These are phyloP conservation scores for Yarrowia divulgata DNA, from an alignment of 805 yeast genomes.

Conservation along the genomic window DNA sequence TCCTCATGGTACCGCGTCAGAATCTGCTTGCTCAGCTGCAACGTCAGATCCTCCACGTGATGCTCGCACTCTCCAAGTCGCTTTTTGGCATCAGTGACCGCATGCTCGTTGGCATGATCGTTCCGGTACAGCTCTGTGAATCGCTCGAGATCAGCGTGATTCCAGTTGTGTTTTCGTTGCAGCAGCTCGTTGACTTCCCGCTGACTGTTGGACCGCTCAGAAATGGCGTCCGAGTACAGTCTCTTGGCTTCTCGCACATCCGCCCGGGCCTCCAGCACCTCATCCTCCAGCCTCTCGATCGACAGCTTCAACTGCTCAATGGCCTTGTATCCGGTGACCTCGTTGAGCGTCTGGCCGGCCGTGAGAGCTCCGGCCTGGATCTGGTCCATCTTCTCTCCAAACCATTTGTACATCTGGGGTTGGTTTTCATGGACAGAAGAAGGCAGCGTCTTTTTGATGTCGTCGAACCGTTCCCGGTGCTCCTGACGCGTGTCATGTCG, in stretches of 20 bases:
- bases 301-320: conserved; percentile 73
- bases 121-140: conserved; percentile 82
- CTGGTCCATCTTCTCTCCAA: conserved; percentile 48
- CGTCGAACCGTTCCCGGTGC: conserved; percentile 21
- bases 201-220: conserved; percentile 72
- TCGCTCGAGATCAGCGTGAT: conserved; percentile 75
- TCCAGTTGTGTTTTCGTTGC: conserved; percentile 86
- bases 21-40: conserved; percentile 74
- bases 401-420: conserved; percentile 42
- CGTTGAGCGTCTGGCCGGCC: conserved; percentile 70
- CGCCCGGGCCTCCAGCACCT: conserved; percentile 58
- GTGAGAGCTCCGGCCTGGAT: conserved; percentile 50
- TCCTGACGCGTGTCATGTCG: conserved; percentile 6
- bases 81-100: conserved; percentile 60
- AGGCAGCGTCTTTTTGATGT: conserved; percentile 18
- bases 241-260: conserved; percentile 59
- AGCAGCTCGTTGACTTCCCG: conserved; percentile 84
- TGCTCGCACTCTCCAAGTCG: conserved; percentile 63
- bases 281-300: conserved; percentile 63
- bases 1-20: conserved; percentile 93
- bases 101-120: conserved; percentile 75
- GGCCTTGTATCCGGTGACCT: conserved; percentile 87
- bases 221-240: conserved; percentile 66
- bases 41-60: conserved; percentile 71
- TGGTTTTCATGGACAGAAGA: conserved; percentile 19